Conservation (phyloP, 1,139 yeast species). For the Lodderomyces pseudojiufengensis region DNA sequence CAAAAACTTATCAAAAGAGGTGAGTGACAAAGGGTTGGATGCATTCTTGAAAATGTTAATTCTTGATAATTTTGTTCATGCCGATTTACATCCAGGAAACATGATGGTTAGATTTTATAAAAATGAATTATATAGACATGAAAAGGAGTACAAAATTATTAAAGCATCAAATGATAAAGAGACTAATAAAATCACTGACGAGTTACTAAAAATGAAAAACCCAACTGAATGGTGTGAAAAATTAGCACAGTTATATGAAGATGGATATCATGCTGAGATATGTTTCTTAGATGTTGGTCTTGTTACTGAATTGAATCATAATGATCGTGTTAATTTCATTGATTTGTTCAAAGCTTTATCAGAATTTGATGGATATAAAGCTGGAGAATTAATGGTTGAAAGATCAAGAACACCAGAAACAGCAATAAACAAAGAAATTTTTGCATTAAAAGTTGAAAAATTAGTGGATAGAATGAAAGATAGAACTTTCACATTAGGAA, state of each 20-base stretch:
- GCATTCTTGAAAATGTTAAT: slow-evolving; percentile 91
- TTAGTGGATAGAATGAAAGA: slow-evolving; percentile 78
- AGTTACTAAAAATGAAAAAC: slow-evolving; percentile 37
- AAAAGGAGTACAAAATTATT: slow-evolving; percentile 46
- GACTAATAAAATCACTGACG: slow-evolving; percentile 45
- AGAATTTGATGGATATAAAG: slow-evolving; percentile 88
- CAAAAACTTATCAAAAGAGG: slow-evolving; percentile 60
- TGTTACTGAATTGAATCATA: slow-evolving; percentile 79
- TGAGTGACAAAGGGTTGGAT: slow-evolving; percentile 85
- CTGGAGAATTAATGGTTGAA: slow-evolving; percentile 94
- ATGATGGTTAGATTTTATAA: slow-evolving; percentile 76
- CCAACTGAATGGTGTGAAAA: slow-evolving; percentile 48
- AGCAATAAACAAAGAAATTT: slow-evolving; percentile 76
- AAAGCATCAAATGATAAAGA: slow-evolving; percentile 45
- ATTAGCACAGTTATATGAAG: slow-evolving; percentile 47
- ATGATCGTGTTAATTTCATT: slow-evolving; percentile 78
- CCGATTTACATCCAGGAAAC: slow-evolving; percentile 96
- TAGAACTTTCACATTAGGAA: slow-evolving; percentile 89
- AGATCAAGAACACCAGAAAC: slow-evolving; percentile 93
- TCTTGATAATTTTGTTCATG: slow-evolving; percentile 89
- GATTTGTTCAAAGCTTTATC: slow-evolving; percentile 87
- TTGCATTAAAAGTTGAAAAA: slow-evolving; percentile 82
- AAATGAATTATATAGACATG: slow-evolving; percentile 42
- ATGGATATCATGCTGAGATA: slow-evolving; percentile 79
- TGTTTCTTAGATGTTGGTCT: slow-evolving; percentile 92